phyloP scores from a whole-genome alignment of 352 stramenopile species.

The Pythium oligandrum region DNA sequence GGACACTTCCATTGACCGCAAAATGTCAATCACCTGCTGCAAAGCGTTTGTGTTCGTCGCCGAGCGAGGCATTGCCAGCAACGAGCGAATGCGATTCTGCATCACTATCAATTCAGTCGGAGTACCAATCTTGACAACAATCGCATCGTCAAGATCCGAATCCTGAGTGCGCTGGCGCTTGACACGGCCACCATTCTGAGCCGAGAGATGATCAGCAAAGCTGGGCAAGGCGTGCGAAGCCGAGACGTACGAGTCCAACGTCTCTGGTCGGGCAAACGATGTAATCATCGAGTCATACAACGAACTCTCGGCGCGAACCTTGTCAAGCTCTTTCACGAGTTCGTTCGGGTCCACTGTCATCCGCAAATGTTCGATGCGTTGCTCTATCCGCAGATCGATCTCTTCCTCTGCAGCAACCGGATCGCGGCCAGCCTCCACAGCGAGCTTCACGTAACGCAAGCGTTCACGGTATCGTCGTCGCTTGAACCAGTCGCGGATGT shows the following conservation, averaged over 20 bases:
- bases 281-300: slow-evolving; percentile 60
- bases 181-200: slow-evolving; percentile 17
- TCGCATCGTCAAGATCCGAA: slow-evolving; percentile 55
- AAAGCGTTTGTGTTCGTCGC: slow-evolving; percentile 57
- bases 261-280: slow-evolving; percentile 53
- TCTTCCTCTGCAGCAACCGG: slow-evolving; percentile 61
- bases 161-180: slow-evolving; percentile 63
- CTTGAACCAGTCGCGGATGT: slow-evolving; percentile 86
- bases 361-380: slow-evolving; percentile 68
- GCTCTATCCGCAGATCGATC: slow-evolving; percentile 73
- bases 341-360: slow-evolving; percentile 69
- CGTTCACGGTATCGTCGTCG: slow-evolving; percentile 73
- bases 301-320: slow-evolving; percentile 57
- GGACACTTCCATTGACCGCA: slow-evolving; percentile 71
- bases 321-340: slow-evolving; percentile 74
- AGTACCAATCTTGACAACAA: slow-evolving; percentile 63
- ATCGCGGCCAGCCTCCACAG: slow-evolving; percentile 58
- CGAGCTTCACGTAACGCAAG: slow-evolving; percentile 71
- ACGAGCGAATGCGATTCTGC: slow-evolving; percentile 61
- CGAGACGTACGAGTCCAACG: slow-evolving; percentile 52
- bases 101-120: slow-evolving; percentile 57
- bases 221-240: slow-evolving; percentile 48
- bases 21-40: slow-evolving; percentile 76
- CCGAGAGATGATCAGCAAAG: slow-evolving; percentile 29
- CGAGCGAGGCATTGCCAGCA: slow-evolving; percentile 52